Evolutionary conservation across 2,329 filamentous ascomycete species (phyloP).

Genomic region (Trichothecium sympodiale): DNA sequence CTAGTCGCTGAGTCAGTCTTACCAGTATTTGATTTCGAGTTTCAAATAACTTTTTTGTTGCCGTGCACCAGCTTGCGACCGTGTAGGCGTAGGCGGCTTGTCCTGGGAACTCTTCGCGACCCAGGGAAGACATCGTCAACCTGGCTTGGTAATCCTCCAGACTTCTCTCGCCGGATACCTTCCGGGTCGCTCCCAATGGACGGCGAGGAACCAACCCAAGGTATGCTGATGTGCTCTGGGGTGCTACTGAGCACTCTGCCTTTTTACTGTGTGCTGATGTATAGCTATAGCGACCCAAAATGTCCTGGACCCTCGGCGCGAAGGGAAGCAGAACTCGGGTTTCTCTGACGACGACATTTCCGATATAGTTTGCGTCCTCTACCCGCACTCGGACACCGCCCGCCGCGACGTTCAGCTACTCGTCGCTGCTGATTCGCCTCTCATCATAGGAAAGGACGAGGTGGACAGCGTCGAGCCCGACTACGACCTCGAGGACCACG

Average conservation of each 20-base stretch:
- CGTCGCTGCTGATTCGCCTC: conserved; percentile 32
- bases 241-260: background rate
- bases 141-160: no score
- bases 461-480: conserved; percentile 40
- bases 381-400: conserved; percentile 65
- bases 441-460: conserved; percentile 37
- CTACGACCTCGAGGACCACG: conserved; percentile 38
- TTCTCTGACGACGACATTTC: conserved; percentile 73
- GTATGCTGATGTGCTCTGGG: conserved; percentile 11
- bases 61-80: no score
- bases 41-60: no score
- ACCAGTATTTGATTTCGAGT: no score
- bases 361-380: conserved; percentile 81
- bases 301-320: conserved; percentile 67
- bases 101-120: no score
- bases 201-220: conserved; percentile 32
- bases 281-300: conserved; percentile 56
- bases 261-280: conserved; percentile 8
- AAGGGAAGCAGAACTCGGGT: conserved; percentile 72
- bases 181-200: conserved; percentile 25
- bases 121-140: no score
- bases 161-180: background rate
- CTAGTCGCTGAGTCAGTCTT: no score
- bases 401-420: conserved; percentile 54
- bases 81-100: no score